Evolutionary conservation across 345 rosid genomes (phyloP), one percentile per base, ranked within the genome.

Genomic region (Eucalyptus fibrosa): DNA sequence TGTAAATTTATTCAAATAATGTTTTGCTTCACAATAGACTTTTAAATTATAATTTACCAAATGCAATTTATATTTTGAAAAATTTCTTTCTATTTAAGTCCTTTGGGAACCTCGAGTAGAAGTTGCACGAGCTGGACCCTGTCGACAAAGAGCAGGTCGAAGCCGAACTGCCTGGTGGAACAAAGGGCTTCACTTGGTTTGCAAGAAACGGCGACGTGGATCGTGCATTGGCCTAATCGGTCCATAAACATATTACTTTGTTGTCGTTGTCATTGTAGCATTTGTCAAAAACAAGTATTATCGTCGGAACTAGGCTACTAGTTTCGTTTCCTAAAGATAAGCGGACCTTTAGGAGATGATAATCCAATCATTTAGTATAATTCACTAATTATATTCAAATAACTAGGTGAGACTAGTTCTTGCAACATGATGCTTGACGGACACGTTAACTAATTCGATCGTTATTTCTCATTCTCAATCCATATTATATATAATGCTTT

Each of bases 401-500:
- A n/a, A 65, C 18, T 16, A n/a, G 23, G 77, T 3, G 37, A 16
- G 77, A 67, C 77, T 2, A 67, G 21, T n/a, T 67, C 77, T 67
- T 67, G 37, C 77, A 67, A 67, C 77, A 16, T 1, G 77, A 32
- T 8, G 21, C 37, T 7, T 4, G 4, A 21, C 3, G 10, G 5
- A n/a, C 19, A 32, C 0, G 40, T 4, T 15, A 65, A n/a, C 2
- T 7, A 32, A 3, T 65, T 65, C 11, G 3, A 2, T n/a, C 17
- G 15, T n/a, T 15, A n/a, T 65, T n/a, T 65, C 32, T 65, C 37
- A n/a, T n/a, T 15, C 24, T 1, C 56, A 9, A n/a, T 60, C 77
- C 3, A 65, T n/a, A n/a, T 16, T 15, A n/a, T n/a, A 9, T 65
- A 65, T 16, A 65, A 65, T 7, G 21, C 37, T 65, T 65, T 65